Percentiles rank a stretch among this genome's conserved stretches.
Conservation (phyloP, 2,329 filamentous ascomycete genomes). For the Aspergillus luchuensis region DNA sequence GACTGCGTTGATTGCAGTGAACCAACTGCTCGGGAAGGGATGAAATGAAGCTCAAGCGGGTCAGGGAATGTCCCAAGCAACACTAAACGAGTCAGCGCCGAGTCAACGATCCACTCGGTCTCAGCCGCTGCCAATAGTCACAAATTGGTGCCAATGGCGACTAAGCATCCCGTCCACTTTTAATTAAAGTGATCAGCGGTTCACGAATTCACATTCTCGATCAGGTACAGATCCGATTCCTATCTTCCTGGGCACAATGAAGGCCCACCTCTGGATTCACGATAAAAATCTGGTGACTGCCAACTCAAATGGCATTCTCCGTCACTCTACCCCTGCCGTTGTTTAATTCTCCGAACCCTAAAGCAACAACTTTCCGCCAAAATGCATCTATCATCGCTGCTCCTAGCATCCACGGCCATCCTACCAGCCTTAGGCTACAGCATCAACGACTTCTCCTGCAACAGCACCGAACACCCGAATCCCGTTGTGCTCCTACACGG, state of each 20-base stretch:
- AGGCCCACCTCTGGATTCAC: neutral
- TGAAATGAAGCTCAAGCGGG: neutral
- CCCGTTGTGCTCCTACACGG: constrained; percentile 42
- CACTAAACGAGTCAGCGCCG: neutral
- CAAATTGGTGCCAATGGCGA: neutral
- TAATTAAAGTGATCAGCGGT: neutral
- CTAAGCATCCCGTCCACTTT: neutral
- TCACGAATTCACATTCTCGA: neutral
- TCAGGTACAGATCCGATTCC: neutral
- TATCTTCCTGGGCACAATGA: neutral
- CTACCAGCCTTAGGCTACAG: constrained; percentile 19
- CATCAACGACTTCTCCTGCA: constrained; percentile 41
- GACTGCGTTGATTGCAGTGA: neutral
- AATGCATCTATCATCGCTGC: constrained; percentile 24
- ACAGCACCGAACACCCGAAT: constrained; percentile 30
- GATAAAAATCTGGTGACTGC: neutral
- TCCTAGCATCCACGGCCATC: constrained; percentile 9
- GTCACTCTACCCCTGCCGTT: neutral
- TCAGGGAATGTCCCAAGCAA: neutral
- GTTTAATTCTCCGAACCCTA: neutral
- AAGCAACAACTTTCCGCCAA: neutral
- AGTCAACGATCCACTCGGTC: neutral
- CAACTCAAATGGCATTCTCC: neutral
- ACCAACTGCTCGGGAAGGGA: neutral
- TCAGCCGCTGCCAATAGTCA: neutral